Evolutionary conservation across 1,139 yeast species (phyloP), one percentile per base, ranked within the genome.

Genomic region (Yamadazyma siamensis): DNA sequence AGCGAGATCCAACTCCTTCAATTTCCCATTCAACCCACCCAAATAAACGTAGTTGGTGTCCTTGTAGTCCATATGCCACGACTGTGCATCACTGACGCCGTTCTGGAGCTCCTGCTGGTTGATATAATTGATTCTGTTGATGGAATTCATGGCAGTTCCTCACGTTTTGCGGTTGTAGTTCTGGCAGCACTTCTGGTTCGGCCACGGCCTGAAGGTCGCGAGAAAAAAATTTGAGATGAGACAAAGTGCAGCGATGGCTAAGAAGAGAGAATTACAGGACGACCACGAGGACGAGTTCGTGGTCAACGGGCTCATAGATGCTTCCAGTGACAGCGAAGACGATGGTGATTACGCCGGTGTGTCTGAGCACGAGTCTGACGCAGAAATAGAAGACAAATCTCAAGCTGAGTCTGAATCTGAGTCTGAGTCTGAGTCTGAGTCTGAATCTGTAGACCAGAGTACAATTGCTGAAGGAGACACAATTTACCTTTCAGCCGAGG

Each of bases 61-160:
- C 19, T 66, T 64, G 50, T 80, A 87, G 42, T 89, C 95, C 43
- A 77, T 71, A 50, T 89, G 97, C 97, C 97, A 89, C 8, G 96
- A 86, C 1, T 83, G 84, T 5, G 66, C 61, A 25, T 71, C 70
- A 0, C 80, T 54, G 0, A 78, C 71, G n/a, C 80, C 79, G 12
- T 61, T 60, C 13, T 68, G 72, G 15, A 89, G 63, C 50, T 89
- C 97, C 37, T 66, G 68, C 34, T 77, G 76, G 49, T 80, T 87
- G 31, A 87, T 70, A 30, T 65, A 65, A 45, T 78, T 72, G 20
- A 82, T 77, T 39, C 74, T 71, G 33, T 59, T 58, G 21, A 70
- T 64, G 10, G 65, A 53, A 41, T 67, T 68, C 75, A 70, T 70
- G 20, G 20, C 20, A 18, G 9, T 18, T 18, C 7, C n/a, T n/a